Percentiles rank a stretch among this genome's conserved stretches.
phyloP scores from a whole-genome alignment of 2,329 filamentous ascomycete species.

The Fusarium sp. region DNA sequence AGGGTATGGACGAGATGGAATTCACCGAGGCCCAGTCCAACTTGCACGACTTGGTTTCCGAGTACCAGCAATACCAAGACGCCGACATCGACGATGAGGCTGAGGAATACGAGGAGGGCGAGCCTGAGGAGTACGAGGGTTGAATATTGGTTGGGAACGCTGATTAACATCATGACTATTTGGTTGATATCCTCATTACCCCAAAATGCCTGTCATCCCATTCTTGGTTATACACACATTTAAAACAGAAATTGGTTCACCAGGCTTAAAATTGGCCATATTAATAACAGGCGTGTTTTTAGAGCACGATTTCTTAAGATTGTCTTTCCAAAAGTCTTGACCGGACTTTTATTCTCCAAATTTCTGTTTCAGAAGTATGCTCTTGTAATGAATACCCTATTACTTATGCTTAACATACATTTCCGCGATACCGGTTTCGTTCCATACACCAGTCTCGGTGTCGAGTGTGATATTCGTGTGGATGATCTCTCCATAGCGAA shows the following conservation, averaged over 20 bases:
- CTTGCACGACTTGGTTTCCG: slow-evolving; percentile 99
- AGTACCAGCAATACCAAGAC: slow-evolving; percentile 99
- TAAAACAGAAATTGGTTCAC: slow-evolving; percentile 35
- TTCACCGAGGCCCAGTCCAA: slow-evolving; percentile 99
- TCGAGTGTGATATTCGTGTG: slow-evolving; percentile 48
- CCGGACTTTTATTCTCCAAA: background rate
- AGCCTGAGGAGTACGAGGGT: slow-evolving; percentile 31
- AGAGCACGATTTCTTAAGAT: background rate
- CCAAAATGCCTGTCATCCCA: slow-evolving; percentile 22
- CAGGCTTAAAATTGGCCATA: slow-evolving; percentile 14
- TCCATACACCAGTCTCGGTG: slow-evolving; percentile 33
- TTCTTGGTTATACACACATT: slow-evolving; percentile 27
- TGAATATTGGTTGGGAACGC: slow-evolving; percentile 7
- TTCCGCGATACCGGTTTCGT: slow-evolving; percentile 9
- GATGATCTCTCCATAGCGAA: slow-evolving; percentile 60
- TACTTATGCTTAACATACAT: slow-evolving; percentile 30
- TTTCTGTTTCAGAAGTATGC: background rate
- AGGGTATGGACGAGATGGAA: slow-evolving; percentile 99
- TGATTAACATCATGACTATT: slow-evolving; percentile 21
- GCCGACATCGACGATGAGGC: slow-evolving; percentile 95
- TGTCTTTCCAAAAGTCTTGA: background rate
- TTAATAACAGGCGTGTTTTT: slow-evolving; percentile 13
- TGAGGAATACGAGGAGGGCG: slow-evolving; percentile 70
- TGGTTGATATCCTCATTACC: slow-evolving; percentile 21
- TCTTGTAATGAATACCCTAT: background rate